phyloP scores from a whole-genome alignment of 2,329 filamentous ascomycete genomes.

The Aspergillus piperis region DNA sequence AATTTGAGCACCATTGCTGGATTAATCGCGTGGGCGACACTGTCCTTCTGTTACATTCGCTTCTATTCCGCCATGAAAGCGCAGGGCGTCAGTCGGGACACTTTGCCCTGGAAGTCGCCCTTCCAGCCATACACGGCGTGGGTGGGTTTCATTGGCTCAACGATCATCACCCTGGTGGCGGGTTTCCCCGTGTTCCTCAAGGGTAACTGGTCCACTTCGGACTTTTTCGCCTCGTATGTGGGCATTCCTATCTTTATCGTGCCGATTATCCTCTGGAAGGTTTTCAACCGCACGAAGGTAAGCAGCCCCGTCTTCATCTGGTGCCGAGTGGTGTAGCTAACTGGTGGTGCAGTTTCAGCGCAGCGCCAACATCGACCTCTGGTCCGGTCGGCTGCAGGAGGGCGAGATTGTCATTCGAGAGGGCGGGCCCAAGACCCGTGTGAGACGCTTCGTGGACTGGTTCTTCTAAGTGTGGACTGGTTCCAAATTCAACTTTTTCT shows the following conservation, averaged over 20 bases:
- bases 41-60: constrained; percentile 50
- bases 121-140: constrained; percentile 66
- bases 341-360: constrained; percentile 24
- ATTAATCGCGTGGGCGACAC: constrained; percentile 52
- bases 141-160: constrained; percentile 58
- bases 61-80: constrained; percentile 52
- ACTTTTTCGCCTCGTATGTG: constrained; percentile 45
- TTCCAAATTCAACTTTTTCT: constrained; percentile 8
- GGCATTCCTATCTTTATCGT: constrained; percentile 46
- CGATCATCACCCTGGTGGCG: constrained; percentile 65
- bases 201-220: constrained; percentile 34
- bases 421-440: constrained; percentile 21
- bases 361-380: constrained; percentile 32
- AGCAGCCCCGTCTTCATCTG: constrained; percentile 14
- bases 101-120: constrained; percentile 52
- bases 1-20: constrained; percentile 51
- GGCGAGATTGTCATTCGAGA: constrained; percentile 27
- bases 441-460: constrained; percentile 30
- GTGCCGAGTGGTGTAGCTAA: constrained; percentile 1
- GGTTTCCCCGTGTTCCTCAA: constrained; percentile 59
- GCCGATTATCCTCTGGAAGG: constrained; percentile 47
- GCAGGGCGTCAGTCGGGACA: constrained; percentile 39
- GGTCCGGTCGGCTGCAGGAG: constrained; percentile 34
- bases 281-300: constrained; percentile 41
- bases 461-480: constrained; percentile 21